phyloP scores from a whole-genome alignment of 768 basidiomycete species.

The Mycena capillaripes region DNA sequence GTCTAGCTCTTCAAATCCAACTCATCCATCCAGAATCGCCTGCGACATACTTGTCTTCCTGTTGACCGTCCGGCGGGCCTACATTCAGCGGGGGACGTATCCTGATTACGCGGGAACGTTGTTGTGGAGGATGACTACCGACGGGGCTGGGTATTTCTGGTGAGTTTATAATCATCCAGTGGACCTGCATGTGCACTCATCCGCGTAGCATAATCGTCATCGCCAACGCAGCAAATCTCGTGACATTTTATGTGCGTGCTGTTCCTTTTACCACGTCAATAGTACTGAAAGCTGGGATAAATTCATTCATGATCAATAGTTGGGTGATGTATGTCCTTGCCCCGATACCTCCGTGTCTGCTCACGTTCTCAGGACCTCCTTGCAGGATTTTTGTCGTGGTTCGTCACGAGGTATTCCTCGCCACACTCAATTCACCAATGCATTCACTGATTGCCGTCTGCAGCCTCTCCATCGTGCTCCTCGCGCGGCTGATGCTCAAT shows the following conservation, averaged over 20 bases:
- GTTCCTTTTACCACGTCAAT: background rate
- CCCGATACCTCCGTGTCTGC: background rate
- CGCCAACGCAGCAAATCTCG: too few relatives aligned
- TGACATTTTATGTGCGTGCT: slow-evolving; percentile 11
- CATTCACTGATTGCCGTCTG: slow-evolving; percentile 1
- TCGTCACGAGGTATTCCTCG: slow-evolving; percentile 7
- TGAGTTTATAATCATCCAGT: slow-evolving; percentile 3
- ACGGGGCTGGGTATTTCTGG: background rate
- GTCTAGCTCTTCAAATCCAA: background rate
- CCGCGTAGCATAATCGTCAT: slow-evolving; percentile 5
- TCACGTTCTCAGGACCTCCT: background rate
- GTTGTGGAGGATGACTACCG: background rate
- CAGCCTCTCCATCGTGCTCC: slow-evolving; percentile 7
- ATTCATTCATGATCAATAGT: slow-evolving; percentile 5
- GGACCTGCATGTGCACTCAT: background rate
- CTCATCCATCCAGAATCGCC: too few relatives aligned
- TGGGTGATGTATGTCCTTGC: slow-evolving; percentile 8
- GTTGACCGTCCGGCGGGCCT: slow-evolving; percentile 16
- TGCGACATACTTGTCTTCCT: slow-evolving; percentile 9
- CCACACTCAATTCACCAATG: background rate
- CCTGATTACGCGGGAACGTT: background rate
- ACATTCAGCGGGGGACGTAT: background rate
- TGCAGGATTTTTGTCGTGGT: too few relatives aligned
- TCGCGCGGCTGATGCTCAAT: slow-evolving; percentile 17
- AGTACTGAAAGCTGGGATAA: background rate